Evolutionary conservation across 495 filamentous ascomycete genomes (phyloP).

Genomic region (Podospora anserina): DNA sequence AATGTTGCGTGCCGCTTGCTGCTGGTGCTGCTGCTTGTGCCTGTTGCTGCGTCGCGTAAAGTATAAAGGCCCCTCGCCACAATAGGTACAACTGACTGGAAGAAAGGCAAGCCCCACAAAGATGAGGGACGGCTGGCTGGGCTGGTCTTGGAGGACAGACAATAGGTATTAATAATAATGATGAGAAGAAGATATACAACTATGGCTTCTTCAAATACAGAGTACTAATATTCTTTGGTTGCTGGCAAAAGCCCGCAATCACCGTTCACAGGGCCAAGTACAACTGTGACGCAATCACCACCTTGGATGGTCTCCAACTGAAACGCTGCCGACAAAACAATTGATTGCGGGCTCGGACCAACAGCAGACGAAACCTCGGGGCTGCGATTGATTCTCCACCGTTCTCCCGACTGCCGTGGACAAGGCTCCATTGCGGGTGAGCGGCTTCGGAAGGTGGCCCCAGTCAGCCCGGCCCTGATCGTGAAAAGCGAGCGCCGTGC

Average conservation of each 20-base stretch:
- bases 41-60: neutral
- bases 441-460: neutral
- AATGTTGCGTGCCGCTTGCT: neutral
- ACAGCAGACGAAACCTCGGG: neutral
- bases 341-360: neutral
- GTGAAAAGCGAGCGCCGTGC: neutral
- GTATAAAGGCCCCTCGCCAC: conserved; percentile 13
- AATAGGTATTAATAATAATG: conserved; percentile 1
- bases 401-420: conserved; percentile 2
- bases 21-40: neutral
- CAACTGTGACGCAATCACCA: conserved; percentile 2
- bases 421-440: conserved; percentile 2
- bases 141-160: neutral
- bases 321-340: no score
- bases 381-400: neutral
- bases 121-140: neutral
- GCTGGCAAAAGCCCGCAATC: neutral
- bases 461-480: neutral
- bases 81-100: neutral
- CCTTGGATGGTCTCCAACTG: neutral
- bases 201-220: neutral
- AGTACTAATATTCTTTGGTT: neutral
- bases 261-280: neutral
- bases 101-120: conserved; percentile 12
- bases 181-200: neutral